Base-by-base conservation (phyloP, 257 asterid species). In the Solanum acaule region DNA sequence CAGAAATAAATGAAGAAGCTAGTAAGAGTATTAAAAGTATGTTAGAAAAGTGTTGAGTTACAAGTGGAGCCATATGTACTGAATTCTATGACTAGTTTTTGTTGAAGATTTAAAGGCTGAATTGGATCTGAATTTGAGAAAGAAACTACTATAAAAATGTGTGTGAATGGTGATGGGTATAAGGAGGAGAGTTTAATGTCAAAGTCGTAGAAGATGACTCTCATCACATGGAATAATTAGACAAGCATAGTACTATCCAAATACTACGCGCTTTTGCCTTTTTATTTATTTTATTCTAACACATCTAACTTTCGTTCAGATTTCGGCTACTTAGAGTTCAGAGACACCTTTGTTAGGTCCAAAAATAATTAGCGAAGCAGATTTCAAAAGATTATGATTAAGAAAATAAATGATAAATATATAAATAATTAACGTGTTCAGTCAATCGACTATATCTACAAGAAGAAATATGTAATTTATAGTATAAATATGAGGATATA, bases 21-120 rank as follows among this genome's bases (percentile, higher is more conserved):
- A 93, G 75, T 91, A 92, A 92, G 88, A 93, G 65, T 77, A 94
- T 73, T 25, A 91, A 59, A 68, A 94, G 91, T 87, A 91, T 92
- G 93, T 92, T 93, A 49, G 2, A 88, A 40, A 83, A 86, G 76
- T 90, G 83, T 87, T 89, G 61, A 75, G 81, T 35, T 40, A 27
- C 65, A 22, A 93, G 93, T 95, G 92, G 95, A 93, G 94, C 94
- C 97, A 95, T 93, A 70, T 84, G 86, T 77, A 88, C 89, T 86
- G 91, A 44, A 44, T 25, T 79, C 40, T 44, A 79, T 79, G 85
- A 79, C 10, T 81, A 1, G 0, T n/a, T 81, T 81, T 46, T 9
- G 40, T 46, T 81, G 42, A 81, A 46, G 42, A 46, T 46, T 27
- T 81, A 16, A 81, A 81, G 42, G 3, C 85, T 81, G 29, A 81